Conservation (phyloP, 192 early-diverging fungal species). For the Linnemannia elongata region DNA sequence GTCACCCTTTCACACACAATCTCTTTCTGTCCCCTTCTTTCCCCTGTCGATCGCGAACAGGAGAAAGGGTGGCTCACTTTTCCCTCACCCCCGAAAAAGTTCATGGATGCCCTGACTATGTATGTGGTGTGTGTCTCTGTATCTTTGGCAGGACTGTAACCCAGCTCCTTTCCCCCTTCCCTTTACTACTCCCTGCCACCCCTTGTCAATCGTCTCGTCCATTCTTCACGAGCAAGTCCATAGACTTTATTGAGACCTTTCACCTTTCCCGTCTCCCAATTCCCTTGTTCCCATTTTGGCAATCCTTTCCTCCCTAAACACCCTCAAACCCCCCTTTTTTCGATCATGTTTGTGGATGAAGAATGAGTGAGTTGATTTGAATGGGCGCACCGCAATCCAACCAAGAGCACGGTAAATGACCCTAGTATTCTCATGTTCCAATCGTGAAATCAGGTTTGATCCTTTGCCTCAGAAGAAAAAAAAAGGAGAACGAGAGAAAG, state of each 20-base stretch:
- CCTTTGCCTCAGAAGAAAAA: neutral
- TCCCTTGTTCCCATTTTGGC: neutral
- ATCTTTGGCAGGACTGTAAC: neutral
- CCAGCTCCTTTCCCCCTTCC: neutral
- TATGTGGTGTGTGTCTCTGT: neutral
- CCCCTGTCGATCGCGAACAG: constrained; percentile 3
- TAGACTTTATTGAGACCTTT: neutral
- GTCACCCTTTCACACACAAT: neutral
- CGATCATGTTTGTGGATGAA: neutral
- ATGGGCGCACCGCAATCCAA: neutral
- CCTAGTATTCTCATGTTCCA: neutral
- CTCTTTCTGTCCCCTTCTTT: neutral
- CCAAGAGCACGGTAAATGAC: constrained; percentile 1
- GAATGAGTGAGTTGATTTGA: neutral
- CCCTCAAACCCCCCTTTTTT: neutral
- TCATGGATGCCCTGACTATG: neutral
- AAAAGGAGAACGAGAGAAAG: too few relatives aligned
- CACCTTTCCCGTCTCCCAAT: neutral
- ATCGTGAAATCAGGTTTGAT: neutral
- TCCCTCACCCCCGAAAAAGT: neutral
- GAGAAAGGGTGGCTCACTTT: neutral
- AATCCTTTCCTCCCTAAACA: neutral
- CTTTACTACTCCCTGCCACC: neutral
- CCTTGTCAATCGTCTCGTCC: neutral
- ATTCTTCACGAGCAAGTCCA: neutral